Evolutionary conservation across 495 filamentous ascomycete species (phyloP).

Genomic region (Aspergillus ostianus): DNA sequence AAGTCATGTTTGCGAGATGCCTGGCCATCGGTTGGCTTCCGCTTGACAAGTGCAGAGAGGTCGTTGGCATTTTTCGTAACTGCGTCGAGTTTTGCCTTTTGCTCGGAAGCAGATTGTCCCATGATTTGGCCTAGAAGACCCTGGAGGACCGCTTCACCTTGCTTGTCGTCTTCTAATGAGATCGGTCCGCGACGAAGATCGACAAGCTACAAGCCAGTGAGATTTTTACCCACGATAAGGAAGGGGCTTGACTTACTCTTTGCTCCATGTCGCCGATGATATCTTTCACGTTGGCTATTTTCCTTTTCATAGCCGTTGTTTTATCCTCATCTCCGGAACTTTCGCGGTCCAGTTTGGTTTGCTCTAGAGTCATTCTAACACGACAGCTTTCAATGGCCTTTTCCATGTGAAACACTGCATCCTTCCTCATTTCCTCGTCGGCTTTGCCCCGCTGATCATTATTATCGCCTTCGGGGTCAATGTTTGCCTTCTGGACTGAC

Average conservation of each 20-base stretch:
- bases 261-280: slow-evolving; percentile 86
- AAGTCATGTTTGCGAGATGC: slow-evolving; percentile 13
- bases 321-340: slow-evolving; percentile 50
- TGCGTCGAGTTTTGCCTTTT: slow-evolving; percentile 68
- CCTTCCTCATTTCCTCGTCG: slow-evolving; percentile 68
- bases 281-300: slow-evolving; percentile 81
- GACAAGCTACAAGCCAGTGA: slow-evolving; percentile 52
- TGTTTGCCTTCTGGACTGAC: slow-evolving; percentile 64
- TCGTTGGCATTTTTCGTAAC: slow-evolving; percentile 81
- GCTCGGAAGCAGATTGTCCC: slow-evolving; percentile 60
- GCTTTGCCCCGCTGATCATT: slow-evolving; percentile 39
- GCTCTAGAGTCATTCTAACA: slow-evolving; percentile 71
- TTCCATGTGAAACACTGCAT: slow-evolving; percentile 76
- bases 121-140: slow-evolving; percentile 75
- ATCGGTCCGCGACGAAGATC: slow-evolving; percentile 74
- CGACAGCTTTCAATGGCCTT: slow-evolving; percentile 77
- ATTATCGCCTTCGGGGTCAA: slow-evolving; percentile 36
- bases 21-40: slow-evolving; percentile 53
- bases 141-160: slow-evolving; percentile 50
- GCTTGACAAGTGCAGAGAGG: slow-evolving; percentile 74
- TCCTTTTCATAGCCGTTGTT: slow-evolving; percentile 54
- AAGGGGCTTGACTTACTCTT: slow-evolving; percentile 50
- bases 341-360: slow-evolving; percentile 57
- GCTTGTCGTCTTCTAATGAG: slow-evolving; percentile 55
- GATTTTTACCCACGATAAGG: slow-evolving; percentile 14